phyloP scores from a whole-genome alignment of 2,329 filamentous ascomycete genomes.

The Macrophomina pseudophaseolina region DNA sequence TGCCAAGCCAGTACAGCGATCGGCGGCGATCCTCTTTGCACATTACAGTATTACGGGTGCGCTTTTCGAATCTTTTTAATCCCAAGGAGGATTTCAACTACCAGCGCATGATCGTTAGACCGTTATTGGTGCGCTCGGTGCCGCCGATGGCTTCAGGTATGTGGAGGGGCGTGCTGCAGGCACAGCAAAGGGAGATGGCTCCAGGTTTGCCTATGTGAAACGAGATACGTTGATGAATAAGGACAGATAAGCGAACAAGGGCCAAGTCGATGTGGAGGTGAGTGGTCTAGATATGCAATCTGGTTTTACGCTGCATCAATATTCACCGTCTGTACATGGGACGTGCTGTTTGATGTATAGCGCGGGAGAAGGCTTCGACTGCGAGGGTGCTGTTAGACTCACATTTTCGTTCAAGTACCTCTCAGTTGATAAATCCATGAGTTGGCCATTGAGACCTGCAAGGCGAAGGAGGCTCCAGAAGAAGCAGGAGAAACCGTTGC shows the following conservation, averaged over 20 bases:
- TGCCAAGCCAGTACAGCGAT: neutral
- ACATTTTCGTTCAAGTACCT: slow-evolving; percentile 14
- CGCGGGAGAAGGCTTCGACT: neutral
- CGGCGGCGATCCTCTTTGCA: neutral
- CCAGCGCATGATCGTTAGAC: slow-evolving; percentile 26
- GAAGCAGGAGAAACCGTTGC: neutral
- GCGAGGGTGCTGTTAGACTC: neutral
- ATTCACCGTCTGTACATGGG: too few relatives aligned
- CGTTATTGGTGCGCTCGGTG: slow-evolving; percentile 39
- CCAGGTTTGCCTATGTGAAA: slow-evolving; percentile 41
- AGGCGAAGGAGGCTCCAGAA: neutral
- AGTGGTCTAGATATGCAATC: neutral
- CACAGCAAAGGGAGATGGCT: slow-evolving; percentile 38
- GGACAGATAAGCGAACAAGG: slow-evolving; percentile 35
- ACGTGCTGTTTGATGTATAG: neutral
- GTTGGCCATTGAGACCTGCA: neutral
- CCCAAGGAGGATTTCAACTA: slow-evolving; percentile 27
- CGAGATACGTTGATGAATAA: slow-evolving; percentile 41
- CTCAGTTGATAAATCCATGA: slow-evolving; percentile 11
- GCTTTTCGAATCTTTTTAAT: slow-evolving; percentile 23
- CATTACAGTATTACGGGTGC: slow-evolving; percentile 25
- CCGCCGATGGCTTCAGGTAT: slow-evolving; percentile 42
- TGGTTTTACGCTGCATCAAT: too few relatives aligned
- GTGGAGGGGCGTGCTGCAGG: slow-evolving; percentile 38
- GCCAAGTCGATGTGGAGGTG: slow-evolving; percentile 3